These are phyloP conservation scores for Ambrosia trifida DNA, from an alignment of 129 eudicot genomes.

Conservation along the genomic window DNA sequence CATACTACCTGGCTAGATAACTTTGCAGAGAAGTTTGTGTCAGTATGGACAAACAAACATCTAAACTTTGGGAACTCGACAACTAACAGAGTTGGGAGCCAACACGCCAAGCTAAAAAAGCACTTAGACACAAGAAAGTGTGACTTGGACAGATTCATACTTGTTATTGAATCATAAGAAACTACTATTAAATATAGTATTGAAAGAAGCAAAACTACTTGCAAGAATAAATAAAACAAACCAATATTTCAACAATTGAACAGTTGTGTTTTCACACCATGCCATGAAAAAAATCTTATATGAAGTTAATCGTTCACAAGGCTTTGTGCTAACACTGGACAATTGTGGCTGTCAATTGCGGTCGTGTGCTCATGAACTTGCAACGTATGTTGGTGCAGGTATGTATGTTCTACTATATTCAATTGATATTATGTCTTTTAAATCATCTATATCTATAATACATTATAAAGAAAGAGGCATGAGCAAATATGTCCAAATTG, in stretches of 20 bases:
- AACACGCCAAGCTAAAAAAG: no score
- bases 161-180: neutral
- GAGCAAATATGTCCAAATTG: no score
- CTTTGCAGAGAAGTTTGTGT: neutral
- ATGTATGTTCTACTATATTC: neutral
- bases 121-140: no score
- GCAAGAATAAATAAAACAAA: neutral
- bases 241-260: no score
- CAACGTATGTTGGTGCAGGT: neutral
- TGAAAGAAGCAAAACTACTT: neutral
- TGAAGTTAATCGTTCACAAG: neutral
- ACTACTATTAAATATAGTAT: neutral
- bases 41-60: neutral
- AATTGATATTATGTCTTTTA: neutral
- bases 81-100: no score
- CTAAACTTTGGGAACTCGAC: neutral
- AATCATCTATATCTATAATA: no score
- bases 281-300: no score
- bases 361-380: constrained; percentile 1
- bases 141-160: neutral
- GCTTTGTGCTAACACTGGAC: neutral
- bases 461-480: no score
- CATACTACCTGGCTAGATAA: neutral
- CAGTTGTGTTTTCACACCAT: no score
- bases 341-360: constrained; percentile 3